Evolutionary conservation across 2,329 filamentous ascomycete species (phyloP), one percentile per base, ranked within the genome.

Genomic region (Blumeriella jaapii): DNA sequence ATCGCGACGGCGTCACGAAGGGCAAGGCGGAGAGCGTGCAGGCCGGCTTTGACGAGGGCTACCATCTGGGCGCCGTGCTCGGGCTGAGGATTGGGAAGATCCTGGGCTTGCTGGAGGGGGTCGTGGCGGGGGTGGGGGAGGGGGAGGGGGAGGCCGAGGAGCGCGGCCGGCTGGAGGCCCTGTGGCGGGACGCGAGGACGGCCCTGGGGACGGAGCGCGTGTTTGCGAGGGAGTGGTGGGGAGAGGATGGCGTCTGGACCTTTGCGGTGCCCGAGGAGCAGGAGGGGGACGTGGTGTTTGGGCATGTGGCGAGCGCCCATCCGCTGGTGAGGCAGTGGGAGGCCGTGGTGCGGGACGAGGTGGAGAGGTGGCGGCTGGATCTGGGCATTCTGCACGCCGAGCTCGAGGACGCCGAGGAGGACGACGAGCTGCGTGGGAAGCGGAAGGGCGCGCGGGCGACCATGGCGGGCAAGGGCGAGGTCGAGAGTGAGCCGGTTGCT

Each of bases 31-130:
- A 68, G 30, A 80, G 76, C 50, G 74, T 95, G 16, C 91, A 98
- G 59, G 67, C 68, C 10, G 89, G 89, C 0, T 96, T 98, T 54
- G 91, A 98, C 55, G 83, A 89, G 45, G 89, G 89, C 0, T 96
- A 86, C 56, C 68, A 75, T 10, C 66, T 96, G 0, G 91, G 91
- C 9, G 87, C 85, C 1, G 76, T 79, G 33, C 62, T 96, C 18
- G 91, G 89, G 0, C 57, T 82, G 45, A 68, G 69, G 17, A 79
- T 77, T 0, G 91, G 91, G 0, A 75, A 74, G 46, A 61, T 93
- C 9, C 57, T 93, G 3, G 91, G 91, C 0, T 61, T 83, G 3
- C 54, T 95, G 5, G 83, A 93, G 52, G 85, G 81, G 0, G 59
- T 94, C 13, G 58, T 64, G 1, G 60, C 61, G 10, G 72, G 74